phyloP scores from a whole-genome alignment of 495 filamentous ascomycete species.

The Darksidea phi region DNA sequence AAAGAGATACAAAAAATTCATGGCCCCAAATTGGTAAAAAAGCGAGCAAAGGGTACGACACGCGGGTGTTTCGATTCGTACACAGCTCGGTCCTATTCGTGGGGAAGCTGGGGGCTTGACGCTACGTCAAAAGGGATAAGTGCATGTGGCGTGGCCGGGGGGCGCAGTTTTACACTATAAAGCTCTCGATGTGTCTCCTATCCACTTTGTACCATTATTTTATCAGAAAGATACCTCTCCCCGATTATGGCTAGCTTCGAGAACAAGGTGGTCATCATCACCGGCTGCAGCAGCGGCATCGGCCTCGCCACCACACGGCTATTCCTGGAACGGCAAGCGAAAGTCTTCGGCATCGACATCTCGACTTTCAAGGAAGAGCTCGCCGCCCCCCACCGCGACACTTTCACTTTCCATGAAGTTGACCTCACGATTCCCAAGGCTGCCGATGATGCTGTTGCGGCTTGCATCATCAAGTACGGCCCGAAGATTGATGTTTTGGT shows the following conservation, averaged over 20 bases:
- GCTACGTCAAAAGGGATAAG: too few species aligned
- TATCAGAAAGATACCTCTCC: too few species aligned
- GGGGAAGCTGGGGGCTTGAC: too few species aligned
- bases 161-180: too few species aligned
- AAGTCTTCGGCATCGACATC: conserved; percentile 46
- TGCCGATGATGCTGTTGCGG: conserved; percentile 5
- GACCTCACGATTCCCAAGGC: conserved; percentile 37
- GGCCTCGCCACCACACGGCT: conserved; percentile 45
- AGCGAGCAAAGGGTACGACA: too few species aligned
- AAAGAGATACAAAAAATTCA: too few species aligned
- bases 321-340: conserved; percentile 44
- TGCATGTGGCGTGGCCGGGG: too few species aligned
- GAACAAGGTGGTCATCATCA: conserved; percentile 43
- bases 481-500: conserved; percentile 43
- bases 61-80: too few species aligned
- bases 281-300: conserved; percentile 48
- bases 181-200: too few species aligned
- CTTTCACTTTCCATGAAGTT: conserved; percentile 42
- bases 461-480: background rate
- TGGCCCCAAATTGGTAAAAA: too few species aligned
- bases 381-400: conserved; percentile 30
- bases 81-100: too few species aligned
- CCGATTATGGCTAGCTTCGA: background rate
- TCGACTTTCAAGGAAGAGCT: conserved; percentile 36
- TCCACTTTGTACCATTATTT: too few species aligned